Evolutionary conservation across 2,329 filamentous ascomycete species (phyloP).

Genomic region (Ophiostoma himal-ulmi): DNA sequence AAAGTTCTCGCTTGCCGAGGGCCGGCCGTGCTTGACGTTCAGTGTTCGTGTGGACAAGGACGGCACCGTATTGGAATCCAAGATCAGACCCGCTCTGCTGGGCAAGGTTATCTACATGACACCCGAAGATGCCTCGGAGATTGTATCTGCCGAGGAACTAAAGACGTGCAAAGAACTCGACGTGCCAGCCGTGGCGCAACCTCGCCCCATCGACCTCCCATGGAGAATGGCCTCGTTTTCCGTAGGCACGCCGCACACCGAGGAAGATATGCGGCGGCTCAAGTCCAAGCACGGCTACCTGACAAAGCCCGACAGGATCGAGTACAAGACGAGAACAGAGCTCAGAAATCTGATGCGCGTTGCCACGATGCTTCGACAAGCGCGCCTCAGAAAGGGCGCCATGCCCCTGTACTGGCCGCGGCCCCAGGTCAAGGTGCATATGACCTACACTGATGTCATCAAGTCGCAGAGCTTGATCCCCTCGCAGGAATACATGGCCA

Average conservation of each 20-base stretch:
- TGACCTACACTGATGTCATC: slow-evolving; percentile 27
- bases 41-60: slow-evolving; percentile 50
- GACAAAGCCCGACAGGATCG: slow-evolving; percentile 41
- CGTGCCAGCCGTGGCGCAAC: slow-evolving; percentile 3
- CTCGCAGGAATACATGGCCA: not conserved
- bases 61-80: slow-evolving; percentile 50
- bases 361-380: slow-evolving; percentile 40
- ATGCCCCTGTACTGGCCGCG: slow-evolving; percentile 44
- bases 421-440: slow-evolving; percentile 38
- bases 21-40: slow-evolving; percentile 54
- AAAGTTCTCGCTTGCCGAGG: slow-evolving; percentile 49
- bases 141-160: slow-evolving; percentile 31
- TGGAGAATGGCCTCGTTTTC: slow-evolving; percentile 27
- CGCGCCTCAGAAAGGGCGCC: slow-evolving; percentile 44
- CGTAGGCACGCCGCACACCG: slow-evolving; percentile 32
- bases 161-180: slow-evolving; percentile 6
- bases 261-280: not conserved
- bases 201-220: slow-evolving; percentile 17
- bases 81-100: slow-evolving; percentile 50
- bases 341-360: slow-evolving; percentile 45
- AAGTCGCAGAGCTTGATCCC: slow-evolving; percentile 1
- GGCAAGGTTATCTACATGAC: slow-evolving; percentile 50
- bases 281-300: not conserved
- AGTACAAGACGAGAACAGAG: slow-evolving; percentile 42
- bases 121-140: slow-evolving; percentile 43